A percentile compares a stretch with the other conserved stretches of the same genome.
These are phyloP conservation scores for Anthostomella pinea DNA, from an alignment of 2,329 filamentous ascomycete genomes.

Conservation along the genomic window DNA sequence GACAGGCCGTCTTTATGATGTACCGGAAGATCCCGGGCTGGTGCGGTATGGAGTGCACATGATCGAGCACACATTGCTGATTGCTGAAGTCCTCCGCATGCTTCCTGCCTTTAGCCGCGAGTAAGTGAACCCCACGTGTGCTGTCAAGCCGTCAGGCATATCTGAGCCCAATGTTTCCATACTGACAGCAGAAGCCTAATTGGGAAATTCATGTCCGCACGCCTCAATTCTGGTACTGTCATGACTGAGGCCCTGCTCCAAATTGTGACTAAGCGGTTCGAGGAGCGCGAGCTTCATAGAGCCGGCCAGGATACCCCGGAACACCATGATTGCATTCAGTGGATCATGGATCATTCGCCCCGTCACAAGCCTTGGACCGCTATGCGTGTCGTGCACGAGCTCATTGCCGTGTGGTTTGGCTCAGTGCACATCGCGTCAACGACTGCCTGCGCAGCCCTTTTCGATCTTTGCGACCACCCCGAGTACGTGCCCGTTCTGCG, in stretches of 20 bases:
- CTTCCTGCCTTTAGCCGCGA: no score
- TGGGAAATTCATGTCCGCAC: conserved; percentile 1
- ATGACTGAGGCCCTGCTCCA: conserved; percentile 5
- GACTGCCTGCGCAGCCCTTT: conserved; percentile 18
- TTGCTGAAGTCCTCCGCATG: conserved; percentile 25
- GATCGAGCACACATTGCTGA: conserved; percentile 25
- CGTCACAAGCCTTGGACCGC: conserved; percentile 24
- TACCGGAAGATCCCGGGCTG: no score
- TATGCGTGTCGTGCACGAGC: conserved; percentile 25
- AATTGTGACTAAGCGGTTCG: conserved; percentile 2
- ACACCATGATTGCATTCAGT: conserved; percentile 29
- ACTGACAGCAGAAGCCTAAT: conserved; percentile 2
- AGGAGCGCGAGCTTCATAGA: conserved; percentile 1
- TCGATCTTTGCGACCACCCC: conserved; percentile 18
- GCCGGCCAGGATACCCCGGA: conserved; percentile 2
- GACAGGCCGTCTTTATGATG: no score
- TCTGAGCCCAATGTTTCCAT: conserved; percentile 14
- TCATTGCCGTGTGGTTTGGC: conserved; percentile 36
- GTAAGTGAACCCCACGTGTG: no score
- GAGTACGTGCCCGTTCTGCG: conserved; percentile 12
- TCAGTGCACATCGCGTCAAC: conserved; percentile 29
- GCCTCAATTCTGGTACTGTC: conserved; percentile 1
- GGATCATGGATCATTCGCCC: conserved; percentile 32
- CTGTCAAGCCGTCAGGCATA: no score
- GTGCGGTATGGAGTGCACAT: no score